Evolutionary conservation across 352 stramenopile genomes (phyloP).

Genomic region (Thalassiosira hispida): DNA sequence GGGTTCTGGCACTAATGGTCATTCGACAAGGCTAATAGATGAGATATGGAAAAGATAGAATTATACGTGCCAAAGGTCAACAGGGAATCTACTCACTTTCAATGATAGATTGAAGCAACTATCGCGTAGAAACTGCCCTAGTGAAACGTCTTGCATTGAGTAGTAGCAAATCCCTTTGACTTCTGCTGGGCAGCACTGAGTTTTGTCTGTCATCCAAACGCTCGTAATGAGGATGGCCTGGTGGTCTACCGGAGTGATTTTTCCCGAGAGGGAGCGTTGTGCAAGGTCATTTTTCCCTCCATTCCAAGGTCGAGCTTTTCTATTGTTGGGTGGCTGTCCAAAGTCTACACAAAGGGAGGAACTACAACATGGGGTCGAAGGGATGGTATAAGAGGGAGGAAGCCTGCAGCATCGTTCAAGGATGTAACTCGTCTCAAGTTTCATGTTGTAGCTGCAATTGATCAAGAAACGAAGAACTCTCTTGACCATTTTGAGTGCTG

Average conservation of each 20-base stretch:
- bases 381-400: slow-evolving; percentile 66
- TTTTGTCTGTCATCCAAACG: slow-evolving; percentile 86
- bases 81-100: too few species aligned
- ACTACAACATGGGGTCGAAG: slow-evolving; percentile 58
- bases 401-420: slow-evolving; percentile 88
- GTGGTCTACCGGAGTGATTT: slow-evolving; percentile 84
- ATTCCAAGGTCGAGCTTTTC: slow-evolving; percentile 82
- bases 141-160: slow-evolving; percentile 84
- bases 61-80: too few species aligned
- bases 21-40: neutral
- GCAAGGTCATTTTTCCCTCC: slow-evolving; percentile 72
- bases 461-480: slow-evolving; percentile 90
- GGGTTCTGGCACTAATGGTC: slow-evolving; percentile 80
- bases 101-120: slow-evolving; percentile 87
- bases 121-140: slow-evolving; percentile 88
- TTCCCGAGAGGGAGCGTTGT: slow-evolving; percentile 70
- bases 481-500: slow-evolving; percentile 92
- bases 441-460: slow-evolving; percentile 94
- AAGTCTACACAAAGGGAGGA: slow-evolving; percentile 83
- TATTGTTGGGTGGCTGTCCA: slow-evolving; percentile 64
- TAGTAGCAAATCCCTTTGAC: slow-evolving; percentile 89
- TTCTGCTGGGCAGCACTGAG: slow-evolving; percentile 85
- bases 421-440: slow-evolving; percentile 94
- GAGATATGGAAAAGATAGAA: neutral
- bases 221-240: slow-evolving; percentile 86